These are phyloP conservation scores for Irpex sp. DNA, from an alignment of 1,284 basidiomycete genomes.

Conservation along the genomic window DNA sequence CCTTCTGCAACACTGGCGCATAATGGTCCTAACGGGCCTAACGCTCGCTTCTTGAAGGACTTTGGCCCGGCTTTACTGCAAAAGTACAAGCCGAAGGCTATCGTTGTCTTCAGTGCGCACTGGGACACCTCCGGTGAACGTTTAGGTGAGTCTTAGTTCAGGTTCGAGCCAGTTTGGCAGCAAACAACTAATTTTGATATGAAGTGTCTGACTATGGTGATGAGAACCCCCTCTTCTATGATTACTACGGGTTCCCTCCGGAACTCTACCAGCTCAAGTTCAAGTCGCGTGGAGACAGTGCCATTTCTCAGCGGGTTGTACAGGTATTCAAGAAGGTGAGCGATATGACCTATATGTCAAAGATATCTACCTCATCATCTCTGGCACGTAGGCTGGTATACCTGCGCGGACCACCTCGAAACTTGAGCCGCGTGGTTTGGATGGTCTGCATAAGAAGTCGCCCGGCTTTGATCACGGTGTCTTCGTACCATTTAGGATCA, in stretches of 20 bases:
- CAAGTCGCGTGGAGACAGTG: constrained; percentile 57
- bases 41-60: constrained; percentile 60
- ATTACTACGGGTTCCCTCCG: constrained; percentile 66
- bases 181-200: not conserved
- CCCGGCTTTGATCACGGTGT: constrained; percentile 68
- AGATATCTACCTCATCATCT: not conserved
- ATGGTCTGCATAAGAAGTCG: constrained; percentile 64
- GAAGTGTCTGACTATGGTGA: constrained; percentile 71
- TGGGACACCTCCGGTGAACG: constrained; percentile 65
- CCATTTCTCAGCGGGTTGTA: constrained; percentile 54
- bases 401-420: constrained; percentile 46
- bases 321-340: constrained; percentile 53
- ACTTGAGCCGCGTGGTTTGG: constrained; percentile 55
- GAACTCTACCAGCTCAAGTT: constrained; percentile 64
- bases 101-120: constrained; percentile 78
- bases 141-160: constrained; percentile 37
- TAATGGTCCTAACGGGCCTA: constrained; percentile 49
- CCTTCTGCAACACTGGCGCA: constrained; percentile 24
- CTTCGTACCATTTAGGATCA: constrained; percentile 72
- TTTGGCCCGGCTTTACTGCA: constrained; percentile 64
- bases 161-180: constrained; percentile 3
- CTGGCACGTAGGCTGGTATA: constrained; percentile 46
- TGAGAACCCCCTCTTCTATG: constrained; percentile 69
- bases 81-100: constrained; percentile 72
- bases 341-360: not conserved